Evolutionary conservation across 257 asterid species (phyloP).

Genomic region (Penstemon newberryi): DNA sequence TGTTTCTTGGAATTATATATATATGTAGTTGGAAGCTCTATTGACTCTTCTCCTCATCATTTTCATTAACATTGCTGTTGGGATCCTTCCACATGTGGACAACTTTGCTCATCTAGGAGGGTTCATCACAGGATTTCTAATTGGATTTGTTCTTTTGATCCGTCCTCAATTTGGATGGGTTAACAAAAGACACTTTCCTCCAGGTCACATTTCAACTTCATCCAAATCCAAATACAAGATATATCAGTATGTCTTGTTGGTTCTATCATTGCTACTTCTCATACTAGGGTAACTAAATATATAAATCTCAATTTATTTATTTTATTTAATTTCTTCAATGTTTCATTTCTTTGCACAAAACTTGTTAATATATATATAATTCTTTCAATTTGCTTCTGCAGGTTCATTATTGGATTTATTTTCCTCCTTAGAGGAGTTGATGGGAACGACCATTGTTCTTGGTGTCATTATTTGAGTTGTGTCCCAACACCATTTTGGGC

Average conservation of each 20-base stretch:
- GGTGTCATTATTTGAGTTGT: constrained; percentile 91
- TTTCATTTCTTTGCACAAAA: too few species aligned
- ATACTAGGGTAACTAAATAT: constrained; percentile 45
- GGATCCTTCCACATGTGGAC: constrained; percentile 95
- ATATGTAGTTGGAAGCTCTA: constrained; percentile 55
- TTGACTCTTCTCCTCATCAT: constrained; percentile 64
- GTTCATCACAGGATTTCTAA: constrained; percentile 68
- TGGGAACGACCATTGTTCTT: constrained; percentile 78
- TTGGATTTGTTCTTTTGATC: constrained; percentile 74
- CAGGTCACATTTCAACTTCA: constrained; percentile 32
- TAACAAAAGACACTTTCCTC: constrained; percentile 38
- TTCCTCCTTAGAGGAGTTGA: constrained; percentile 57
- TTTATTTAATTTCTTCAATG: background rate
- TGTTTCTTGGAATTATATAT: background rate
- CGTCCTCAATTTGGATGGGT: constrained; percentile 86
- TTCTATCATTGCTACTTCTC: constrained; percentile 42
- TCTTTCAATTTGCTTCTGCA: constrained; percentile 25
- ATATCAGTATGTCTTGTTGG: constrained; percentile 52
- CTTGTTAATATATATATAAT: too few species aligned
- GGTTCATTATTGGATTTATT: constrained; percentile 47
- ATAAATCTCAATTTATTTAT: background rate
- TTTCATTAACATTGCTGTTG: constrained; percentile 71
- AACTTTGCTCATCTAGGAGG: constrained; percentile 98
- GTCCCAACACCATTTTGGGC: constrained; percentile 84
- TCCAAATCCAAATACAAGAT: constrained; percentile 71